A percentile compares a stretch with the other conserved stretches of the same genome.
phyloP scores from a whole-genome alignment of 2,329 filamentous ascomycete genomes.

The Diaporthe australafricana region DNA sequence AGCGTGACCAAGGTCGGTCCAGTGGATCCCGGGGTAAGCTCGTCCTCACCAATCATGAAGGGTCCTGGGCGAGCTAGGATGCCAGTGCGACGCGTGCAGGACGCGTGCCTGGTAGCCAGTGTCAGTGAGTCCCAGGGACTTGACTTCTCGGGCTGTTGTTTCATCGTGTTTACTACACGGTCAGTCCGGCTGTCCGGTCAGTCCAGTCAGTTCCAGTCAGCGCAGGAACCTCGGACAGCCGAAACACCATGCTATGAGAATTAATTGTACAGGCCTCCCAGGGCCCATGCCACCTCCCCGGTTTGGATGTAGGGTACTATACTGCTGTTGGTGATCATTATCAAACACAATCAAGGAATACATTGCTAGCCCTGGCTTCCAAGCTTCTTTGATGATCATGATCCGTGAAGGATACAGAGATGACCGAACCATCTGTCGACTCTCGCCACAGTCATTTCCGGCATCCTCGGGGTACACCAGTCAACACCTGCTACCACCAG shows the following conservation, averaged over 20 bases:
- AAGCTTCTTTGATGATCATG: not conserved
- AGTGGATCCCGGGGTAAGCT: constrained; percentile 22
- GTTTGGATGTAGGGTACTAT: not conserved
- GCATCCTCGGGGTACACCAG: not conserved
- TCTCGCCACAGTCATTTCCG: not conserved
- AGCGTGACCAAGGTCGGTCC: not conserved
- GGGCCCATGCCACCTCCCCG: not conserved
- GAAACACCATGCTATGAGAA: not conserved
- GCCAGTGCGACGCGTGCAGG: constrained; percentile 20
- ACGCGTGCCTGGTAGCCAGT: constrained; percentile 17
- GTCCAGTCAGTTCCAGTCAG: too few species aligned
- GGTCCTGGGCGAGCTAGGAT: not conserved
- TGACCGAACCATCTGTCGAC: constrained; percentile 1
- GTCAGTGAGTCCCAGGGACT: not conserved
- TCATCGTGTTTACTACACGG: constrained; percentile 18
- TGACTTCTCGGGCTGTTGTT: not conserved
- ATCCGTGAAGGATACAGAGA: constrained; percentile 1
- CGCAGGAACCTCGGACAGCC: not conserved
- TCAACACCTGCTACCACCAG: too few species aligned
- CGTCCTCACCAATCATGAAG: not conserved
- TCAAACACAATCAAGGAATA: constrained; percentile 2
- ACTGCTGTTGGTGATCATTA: not conserved
- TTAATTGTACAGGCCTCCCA: not conserved
- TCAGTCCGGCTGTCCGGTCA: too few species aligned
- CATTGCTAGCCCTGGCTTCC: not conserved